Percentiles rank a stretch among this genome's conserved stretches.
Evolutionary conservation across 805 yeast genomes (phyloP).

Genomic region (Pichia paraexigua): DNA sequence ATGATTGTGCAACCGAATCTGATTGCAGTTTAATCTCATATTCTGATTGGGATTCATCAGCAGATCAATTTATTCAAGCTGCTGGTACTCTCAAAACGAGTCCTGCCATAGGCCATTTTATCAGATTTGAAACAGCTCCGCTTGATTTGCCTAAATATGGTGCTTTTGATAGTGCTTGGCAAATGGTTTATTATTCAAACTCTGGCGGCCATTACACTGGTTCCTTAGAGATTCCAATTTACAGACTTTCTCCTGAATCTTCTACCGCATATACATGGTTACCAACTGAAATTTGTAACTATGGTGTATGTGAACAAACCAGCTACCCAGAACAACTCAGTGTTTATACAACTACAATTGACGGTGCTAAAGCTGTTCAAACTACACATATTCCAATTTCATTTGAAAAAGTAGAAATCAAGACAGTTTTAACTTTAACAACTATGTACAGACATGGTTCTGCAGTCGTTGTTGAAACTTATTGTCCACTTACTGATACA

Average conservation of each 20-base stretch:
- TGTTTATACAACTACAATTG: background rate
- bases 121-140: slow-evolving; percentile 8
- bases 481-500: slow-evolving; percentile 12
- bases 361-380: background rate
- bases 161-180: background rate
- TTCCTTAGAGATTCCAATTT: background rate
- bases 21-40: slow-evolving; percentile 2
- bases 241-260: slow-evolving; percentile 4
- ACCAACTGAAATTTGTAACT: slow-evolving; percentile 8
- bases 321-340: slow-evolving; percentile 2
- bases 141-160: slow-evolving; percentile 9
- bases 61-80: slow-evolving; percentile 10
- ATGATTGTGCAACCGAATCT: slow-evolving; percentile 6
- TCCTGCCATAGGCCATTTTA: slow-evolving; percentile 4
- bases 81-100: slow-evolving; percentile 1
- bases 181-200: background rate
- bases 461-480: slow-evolving; percentile 14
- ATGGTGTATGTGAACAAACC: slow-evolving; percentile 9
- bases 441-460: slow-evolving; percentile 11
- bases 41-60: background rate
- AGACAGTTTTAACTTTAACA: slow-evolving; percentile 11
- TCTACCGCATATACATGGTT: slow-evolving; percentile 2
- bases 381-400: slow-evolving; percentile 4
- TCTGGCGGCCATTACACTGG: background rate
- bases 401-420: background rate